These are phyloP conservation scores for Eustoma russellianum DNA, from an alignment of 257 asterid genomes.

Conservation along the genomic window DNA sequence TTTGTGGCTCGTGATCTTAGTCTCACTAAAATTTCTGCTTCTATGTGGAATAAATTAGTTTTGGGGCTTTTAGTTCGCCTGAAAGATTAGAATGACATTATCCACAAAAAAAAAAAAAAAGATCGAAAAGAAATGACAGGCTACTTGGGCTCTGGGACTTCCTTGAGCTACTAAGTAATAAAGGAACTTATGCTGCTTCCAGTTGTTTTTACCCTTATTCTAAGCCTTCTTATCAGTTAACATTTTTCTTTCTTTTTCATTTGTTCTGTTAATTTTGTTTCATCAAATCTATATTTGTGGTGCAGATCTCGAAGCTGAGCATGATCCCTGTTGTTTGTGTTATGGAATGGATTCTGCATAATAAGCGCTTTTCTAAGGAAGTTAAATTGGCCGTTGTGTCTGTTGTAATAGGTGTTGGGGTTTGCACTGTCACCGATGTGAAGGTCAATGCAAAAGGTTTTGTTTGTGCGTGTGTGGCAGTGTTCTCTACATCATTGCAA, in stretches of 20 bases:
- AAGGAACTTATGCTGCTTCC: background rate
- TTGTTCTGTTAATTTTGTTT: background rate
- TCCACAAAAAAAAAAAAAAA: too few species aligned
- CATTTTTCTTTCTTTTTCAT: background rate
- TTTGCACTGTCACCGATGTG: slow-evolving; percentile 96
- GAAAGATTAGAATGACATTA: too few species aligned
- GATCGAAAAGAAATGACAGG: too few species aligned
- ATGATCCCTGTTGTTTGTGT: slow-evolving; percentile 97
- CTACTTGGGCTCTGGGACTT: too few species aligned
- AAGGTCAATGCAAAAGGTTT: slow-evolving; percentile 85
- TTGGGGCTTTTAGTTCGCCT: too few species aligned
- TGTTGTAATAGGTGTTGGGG: slow-evolving; percentile 95
- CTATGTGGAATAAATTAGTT: too few species aligned
- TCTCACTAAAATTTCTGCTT: too few species aligned
- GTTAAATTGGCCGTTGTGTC: slow-evolving; percentile 80
- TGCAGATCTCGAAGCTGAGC: slow-evolving; percentile 93
- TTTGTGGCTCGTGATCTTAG: too few species aligned
- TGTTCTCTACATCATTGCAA: slow-evolving; percentile 76
- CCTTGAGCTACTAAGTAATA: too few species aligned
- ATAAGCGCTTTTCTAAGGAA: slow-evolving; percentile 65
- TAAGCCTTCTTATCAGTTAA: background rate
- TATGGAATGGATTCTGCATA: slow-evolving; percentile 94
- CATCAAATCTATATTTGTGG: background rate
- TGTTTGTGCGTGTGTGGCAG: slow-evolving; percentile 86
- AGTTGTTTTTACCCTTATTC: too few species aligned